Evolutionary conservation across 495 filamentous ascomycete species (phyloP).

Genomic region (Hypoxylon trugodes): DNA sequence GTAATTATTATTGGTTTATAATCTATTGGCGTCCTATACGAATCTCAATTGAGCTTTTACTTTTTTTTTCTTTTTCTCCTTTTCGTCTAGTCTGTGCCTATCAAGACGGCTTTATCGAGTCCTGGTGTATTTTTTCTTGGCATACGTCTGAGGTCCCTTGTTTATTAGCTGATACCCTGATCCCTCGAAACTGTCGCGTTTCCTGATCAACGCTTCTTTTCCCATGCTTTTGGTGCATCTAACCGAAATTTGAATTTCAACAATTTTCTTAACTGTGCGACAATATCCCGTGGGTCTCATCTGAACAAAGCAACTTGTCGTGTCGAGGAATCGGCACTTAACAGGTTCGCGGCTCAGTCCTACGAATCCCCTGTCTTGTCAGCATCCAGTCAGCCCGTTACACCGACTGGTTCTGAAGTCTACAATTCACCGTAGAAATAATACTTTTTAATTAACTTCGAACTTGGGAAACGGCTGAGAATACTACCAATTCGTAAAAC

Average conservation of each 20-base stretch:
- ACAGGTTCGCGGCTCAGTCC: slow-evolving; percentile 12
- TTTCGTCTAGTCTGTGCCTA: not conserved
- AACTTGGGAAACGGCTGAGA: not conserved
- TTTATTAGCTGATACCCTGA: slow-evolving; percentile 34
- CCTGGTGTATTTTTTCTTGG: slow-evolving; percentile 20
- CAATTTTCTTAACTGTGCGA: slow-evolving; percentile 10
- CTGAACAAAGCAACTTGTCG: slow-evolving; percentile 26
- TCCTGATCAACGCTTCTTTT: slow-evolving; percentile 23
- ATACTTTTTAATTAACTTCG: not conserved
- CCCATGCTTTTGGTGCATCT: slow-evolving; percentile 23
- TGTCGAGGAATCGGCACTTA: slow-evolving; percentile 4
- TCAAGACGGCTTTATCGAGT: not conserved
- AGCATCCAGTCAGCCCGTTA: slow-evolving; percentile 21
- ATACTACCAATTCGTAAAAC: not conserved
- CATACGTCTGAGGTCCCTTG: slow-evolving; percentile 33
- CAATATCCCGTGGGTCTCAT: not conserved
- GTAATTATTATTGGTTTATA: slow-evolving; percentile 29
- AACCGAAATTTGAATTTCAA: slow-evolving; percentile 31
- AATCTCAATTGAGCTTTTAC: slow-evolving; percentile 4
- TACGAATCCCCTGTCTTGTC: slow-evolving; percentile 12
- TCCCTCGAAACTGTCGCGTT: slow-evolving; percentile 5
- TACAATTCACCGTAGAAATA: slow-evolving; percentile 1
- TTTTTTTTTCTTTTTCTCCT: not conserved
- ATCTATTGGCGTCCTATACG: slow-evolving; percentile 13
- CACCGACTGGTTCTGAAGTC: slow-evolving; percentile 3